A percentile compares a stretch with the other conserved stretches of the same genome.
These are phyloP conservation scores for Aspergillus coremiiformis DNA, from an alignment of 495 filamentous ascomycete species.

Conservation along the genomic window DNA sequence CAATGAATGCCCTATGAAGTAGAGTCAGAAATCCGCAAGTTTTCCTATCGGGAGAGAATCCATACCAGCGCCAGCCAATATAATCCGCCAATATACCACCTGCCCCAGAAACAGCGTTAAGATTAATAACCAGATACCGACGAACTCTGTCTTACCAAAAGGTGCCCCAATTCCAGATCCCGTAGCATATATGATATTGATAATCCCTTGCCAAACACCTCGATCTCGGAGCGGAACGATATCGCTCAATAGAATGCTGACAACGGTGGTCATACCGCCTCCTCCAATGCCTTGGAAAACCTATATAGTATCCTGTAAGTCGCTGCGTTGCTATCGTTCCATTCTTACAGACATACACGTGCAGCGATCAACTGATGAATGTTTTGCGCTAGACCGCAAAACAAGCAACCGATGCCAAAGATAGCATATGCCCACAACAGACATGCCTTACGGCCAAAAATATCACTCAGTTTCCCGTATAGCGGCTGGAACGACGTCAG, in stretches of 20 bases:
- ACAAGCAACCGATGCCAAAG: conserved; percentile 67
- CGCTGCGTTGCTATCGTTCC: neutral
- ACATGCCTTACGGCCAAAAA: conserved; percentile 73
- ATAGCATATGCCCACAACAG: conserved; percentile 66
- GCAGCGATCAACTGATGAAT: conserved; percentile 67
- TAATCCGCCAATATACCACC: conserved; percentile 65
- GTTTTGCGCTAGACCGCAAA: conserved; percentile 62
- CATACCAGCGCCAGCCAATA: conserved; percentile 77
- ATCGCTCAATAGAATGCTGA: conserved; percentile 71
- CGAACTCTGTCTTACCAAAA: conserved; percentile 41
- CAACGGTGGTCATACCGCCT: conserved; percentile 79
- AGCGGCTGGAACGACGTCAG: conserved; percentile 72
- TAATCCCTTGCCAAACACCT: conserved; percentile 73
- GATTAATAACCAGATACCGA: neutral
- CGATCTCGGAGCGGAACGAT: conserved; percentile 68
- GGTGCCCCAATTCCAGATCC: conserved; percentile 68
- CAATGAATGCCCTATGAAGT: conserved; percentile 55
- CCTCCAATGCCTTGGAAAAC: conserved; percentile 69
- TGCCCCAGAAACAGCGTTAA: conserved; percentile 1
- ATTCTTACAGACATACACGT: conserved; percentile 28
- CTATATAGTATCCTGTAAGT: conserved; percentile 12
- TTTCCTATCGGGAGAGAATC: neutral
- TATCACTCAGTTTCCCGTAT: conserved; percentile 72
- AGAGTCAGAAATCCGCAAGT: conserved; percentile 10
- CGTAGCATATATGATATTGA: conserved; percentile 71